Conservation (phyloP, 495 filamentous ascomycete genomes). For the Daldinia bambusicola region DNA sequence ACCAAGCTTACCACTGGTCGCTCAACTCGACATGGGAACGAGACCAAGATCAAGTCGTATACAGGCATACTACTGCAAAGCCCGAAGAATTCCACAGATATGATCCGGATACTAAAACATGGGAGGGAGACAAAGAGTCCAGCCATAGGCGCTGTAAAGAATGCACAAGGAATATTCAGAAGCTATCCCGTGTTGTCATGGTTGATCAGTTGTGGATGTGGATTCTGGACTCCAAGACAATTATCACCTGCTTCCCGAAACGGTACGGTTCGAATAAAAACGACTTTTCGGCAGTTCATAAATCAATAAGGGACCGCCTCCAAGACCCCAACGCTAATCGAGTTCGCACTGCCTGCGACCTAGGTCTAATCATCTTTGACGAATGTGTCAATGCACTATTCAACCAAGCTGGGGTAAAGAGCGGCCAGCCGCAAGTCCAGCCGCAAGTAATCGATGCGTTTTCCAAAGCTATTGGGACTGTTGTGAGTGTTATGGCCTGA, state of each 20-base stretch:
- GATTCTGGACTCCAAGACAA: slow-evolving; percentile 71
- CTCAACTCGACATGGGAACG: slow-evolving; percentile 67
- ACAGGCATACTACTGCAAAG: slow-evolving; percentile 56
- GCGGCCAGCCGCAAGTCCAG: slow-evolving; percentile 71
- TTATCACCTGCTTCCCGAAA: slow-evolving; percentile 75
- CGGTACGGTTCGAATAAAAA: slow-evolving; percentile 75
- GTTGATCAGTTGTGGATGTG: slow-evolving; percentile 82
- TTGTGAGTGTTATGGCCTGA: slow-evolving; percentile 42
- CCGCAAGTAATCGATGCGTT: slow-evolving; percentile 78
- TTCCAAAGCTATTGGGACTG: slow-evolving; percentile 61
- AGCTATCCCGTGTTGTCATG: slow-evolving; percentile 74
- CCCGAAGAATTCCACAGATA: slow-evolving; percentile 43
- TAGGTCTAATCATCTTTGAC: slow-evolving; percentile 72
- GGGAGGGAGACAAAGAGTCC: slow-evolving; percentile 31
- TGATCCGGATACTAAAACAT: slow-evolving; percentile 1
- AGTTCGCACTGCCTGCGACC: slow-evolving; percentile 73
- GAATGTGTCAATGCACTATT: slow-evolving; percentile 72
- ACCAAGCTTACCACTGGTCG: slow-evolving; percentile 74
- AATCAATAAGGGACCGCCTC: slow-evolving; percentile 60
- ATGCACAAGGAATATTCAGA: slow-evolving; percentile 51
- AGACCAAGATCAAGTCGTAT: slow-evolving; percentile 76
- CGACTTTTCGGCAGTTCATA: slow-evolving; percentile 71
- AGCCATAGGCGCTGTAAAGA: slow-evolving; percentile 40
- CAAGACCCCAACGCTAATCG: slow-evolving; percentile 58
- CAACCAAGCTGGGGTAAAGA: slow-evolving; percentile 66